phyloP scores from a whole-genome alignment of 768 basidiomycete species.

The Mrakia frigida region DNA sequence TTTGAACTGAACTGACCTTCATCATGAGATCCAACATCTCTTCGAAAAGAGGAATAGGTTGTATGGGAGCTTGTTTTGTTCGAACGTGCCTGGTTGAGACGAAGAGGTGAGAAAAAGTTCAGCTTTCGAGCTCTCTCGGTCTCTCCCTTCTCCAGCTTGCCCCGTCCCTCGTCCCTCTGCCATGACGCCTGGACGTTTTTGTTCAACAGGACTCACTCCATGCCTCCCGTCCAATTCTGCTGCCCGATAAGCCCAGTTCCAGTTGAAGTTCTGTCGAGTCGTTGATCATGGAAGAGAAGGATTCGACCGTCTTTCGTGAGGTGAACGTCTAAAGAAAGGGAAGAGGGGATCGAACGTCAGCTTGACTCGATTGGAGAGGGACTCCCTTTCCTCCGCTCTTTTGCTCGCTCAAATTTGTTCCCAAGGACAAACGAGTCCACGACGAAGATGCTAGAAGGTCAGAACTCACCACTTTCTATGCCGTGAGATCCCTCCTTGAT shows the following conservation, averaged over 20 bases:
- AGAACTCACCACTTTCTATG: constrained; percentile 18
- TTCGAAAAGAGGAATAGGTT: constrained; percentile 45
- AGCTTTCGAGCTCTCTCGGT: background rate
- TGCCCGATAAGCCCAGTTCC: constrained; percentile 42
- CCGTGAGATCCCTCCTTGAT: constrained; percentile 28
- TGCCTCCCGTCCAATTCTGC: constrained; percentile 41
- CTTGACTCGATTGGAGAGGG: background rate
- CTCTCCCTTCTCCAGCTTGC: no score
- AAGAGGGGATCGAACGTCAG: background rate
- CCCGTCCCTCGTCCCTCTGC: background rate
- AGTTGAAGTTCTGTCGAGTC: constrained; percentile 44
- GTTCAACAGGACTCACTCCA: constrained; percentile 39
- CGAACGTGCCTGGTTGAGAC: constrained; percentile 40
- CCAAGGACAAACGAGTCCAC: background rate
- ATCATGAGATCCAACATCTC: constrained; percentile 44
- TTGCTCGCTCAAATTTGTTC: background rate
- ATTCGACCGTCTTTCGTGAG: constrained; percentile 33
- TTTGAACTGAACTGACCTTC: constrained; percentile 37
- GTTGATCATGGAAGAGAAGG: constrained; percentile 46
- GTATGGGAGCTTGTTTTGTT: constrained; percentile 43
- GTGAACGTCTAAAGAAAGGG: constrained; percentile 25
- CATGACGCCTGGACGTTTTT: background rate
- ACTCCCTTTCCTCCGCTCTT: background rate
- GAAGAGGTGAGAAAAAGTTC: background rate
- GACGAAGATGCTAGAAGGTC: background rate